A percentile compares a stretch with the other conserved stretches of the same genome.
These are phyloP conservation scores for Trichopus zeylanicus DNA, from an alignment of 116 monocot genomes.

Conservation along the genomic window DNA sequence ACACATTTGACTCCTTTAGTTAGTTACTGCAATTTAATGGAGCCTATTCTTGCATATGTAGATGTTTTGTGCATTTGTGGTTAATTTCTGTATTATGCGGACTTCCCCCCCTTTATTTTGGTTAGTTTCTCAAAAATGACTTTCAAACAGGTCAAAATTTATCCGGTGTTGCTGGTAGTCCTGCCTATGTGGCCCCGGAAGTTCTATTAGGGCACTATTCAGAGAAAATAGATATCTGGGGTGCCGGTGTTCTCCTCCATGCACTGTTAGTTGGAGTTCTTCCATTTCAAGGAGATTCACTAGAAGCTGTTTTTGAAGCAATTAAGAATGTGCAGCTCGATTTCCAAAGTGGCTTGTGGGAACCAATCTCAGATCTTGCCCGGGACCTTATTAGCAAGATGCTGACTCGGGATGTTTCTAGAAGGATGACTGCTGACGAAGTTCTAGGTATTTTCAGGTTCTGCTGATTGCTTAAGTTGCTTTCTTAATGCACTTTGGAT, in stretches of 20 bases:
- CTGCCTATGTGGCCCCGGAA: slow-evolving; percentile 95
- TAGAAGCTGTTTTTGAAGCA: slow-evolving; percentile 74
- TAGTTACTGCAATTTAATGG: no score
- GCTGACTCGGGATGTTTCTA: slow-evolving; percentile 70
- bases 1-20: no score
- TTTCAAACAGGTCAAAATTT: slow-evolving; percentile 62
- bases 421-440: slow-evolving; percentile 64
- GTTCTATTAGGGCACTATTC: slow-evolving; percentile 72
- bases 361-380: slow-evolving; percentile 57
- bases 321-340: slow-evolving; percentile 69
- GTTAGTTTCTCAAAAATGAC: background rate
- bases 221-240: slow-evolving; percentile 90
- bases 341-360: slow-evolving; percentile 51
- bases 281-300: slow-evolving; percentile 67
- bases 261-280: slow-evolving; percentile 63
- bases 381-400: slow-evolving; percentile 58
- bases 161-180: slow-evolving; percentile 81
- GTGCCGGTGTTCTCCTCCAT: slow-evolving; percentile 87
- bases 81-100: no score
- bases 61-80: no score
- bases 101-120: no score
- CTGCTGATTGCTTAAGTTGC: background rate
- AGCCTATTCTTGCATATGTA: no score
- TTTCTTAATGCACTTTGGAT: no score
- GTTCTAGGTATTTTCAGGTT: slow-evolving; percentile 42